A percentile compares a stretch with the other conserved stretches of the same genome.
These are phyloP conservation scores for Amylostereum areolatum DNA, from an alignment of 1,284 basidiomycete genomes.

Conservation along the genomic window DNA sequence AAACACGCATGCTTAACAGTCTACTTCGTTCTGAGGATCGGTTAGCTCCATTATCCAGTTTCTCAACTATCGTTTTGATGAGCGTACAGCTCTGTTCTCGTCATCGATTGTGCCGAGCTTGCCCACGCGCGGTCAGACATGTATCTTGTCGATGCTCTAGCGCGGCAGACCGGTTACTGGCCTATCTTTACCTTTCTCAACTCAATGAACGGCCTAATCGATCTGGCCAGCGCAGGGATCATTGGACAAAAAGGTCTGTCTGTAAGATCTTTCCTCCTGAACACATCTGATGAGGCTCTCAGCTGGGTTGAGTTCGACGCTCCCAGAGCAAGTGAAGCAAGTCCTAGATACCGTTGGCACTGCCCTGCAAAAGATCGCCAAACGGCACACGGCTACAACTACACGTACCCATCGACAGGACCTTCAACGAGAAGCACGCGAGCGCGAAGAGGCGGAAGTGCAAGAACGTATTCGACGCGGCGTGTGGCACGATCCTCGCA, in stretches of 20 bases:
- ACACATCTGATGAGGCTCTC: neutral
- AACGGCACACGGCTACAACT: slow-evolving; percentile 11
- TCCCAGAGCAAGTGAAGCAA: slow-evolving; percentile 82
- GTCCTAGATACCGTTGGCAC: slow-evolving; percentile 78
- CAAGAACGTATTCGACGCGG: slow-evolving; percentile 44
- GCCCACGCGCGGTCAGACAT: slow-evolving; percentile 71
- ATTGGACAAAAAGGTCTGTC: slow-evolving; percentile 86
- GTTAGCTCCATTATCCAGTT: slow-evolving; percentile 27
- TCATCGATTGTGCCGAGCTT: slow-evolving; percentile 81
- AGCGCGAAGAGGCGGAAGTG: slow-evolving; percentile 29
- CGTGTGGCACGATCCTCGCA: slow-evolving; percentile 74
- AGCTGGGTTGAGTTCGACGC: slow-evolving; percentile 80
- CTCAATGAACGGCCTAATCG: slow-evolving; percentile 82
- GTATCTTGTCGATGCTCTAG: slow-evolving; percentile 63
- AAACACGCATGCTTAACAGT: slow-evolving; percentile 63
- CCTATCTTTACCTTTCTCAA: slow-evolving; percentile 89
- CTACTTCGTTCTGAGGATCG: slow-evolving; percentile 57
- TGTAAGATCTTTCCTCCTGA: neutral
- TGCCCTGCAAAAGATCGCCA: slow-evolving; percentile 54
- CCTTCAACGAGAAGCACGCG: slow-evolving; percentile 12
- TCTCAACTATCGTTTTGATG: neutral
- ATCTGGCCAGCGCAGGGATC: slow-evolving; percentile 88
- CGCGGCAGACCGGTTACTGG: slow-evolving; percentile 84
- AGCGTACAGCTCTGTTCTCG: slow-evolving; percentile 51
- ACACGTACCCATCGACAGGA: neutral